Conservation (phyloP, 495 filamentous ascomycete species). For the Aspergillus olivimuriae region DNA sequence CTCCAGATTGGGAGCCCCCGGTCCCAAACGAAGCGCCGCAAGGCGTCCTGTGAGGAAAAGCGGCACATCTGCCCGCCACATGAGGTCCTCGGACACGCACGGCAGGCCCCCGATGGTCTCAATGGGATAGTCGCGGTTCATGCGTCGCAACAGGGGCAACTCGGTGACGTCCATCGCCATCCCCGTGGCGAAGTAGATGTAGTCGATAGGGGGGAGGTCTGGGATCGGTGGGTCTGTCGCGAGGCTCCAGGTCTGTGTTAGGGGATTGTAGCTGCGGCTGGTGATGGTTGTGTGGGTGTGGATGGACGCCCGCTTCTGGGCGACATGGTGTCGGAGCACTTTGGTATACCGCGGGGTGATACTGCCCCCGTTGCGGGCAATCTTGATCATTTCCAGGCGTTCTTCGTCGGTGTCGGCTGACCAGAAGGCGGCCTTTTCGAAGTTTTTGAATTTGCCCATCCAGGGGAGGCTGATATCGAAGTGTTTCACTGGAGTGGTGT, state of each 20-base stretch:
- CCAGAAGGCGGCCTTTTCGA: slow-evolving; percentile 57
- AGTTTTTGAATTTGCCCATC: slow-evolving; percentile 64
- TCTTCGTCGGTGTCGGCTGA: slow-evolving; percentile 53
- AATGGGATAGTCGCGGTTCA: slow-evolving; percentile 48
- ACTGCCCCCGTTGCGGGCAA: slow-evolving; percentile 55
- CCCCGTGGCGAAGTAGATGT: slow-evolving; percentile 61
- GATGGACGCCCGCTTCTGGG: slow-evolving; percentile 37
- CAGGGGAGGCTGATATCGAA: slow-evolving; percentile 58
- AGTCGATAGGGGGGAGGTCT: slow-evolving; percentile 49
- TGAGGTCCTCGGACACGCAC: slow-evolving; percentile 56
- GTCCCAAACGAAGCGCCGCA: slow-evolving; percentile 52
- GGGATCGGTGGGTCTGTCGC: slow-evolving; percentile 42
- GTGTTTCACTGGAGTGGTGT: slow-evolving; percentile 42
- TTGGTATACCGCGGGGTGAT: slow-evolving; percentile 54
- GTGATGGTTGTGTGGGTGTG: slow-evolving; percentile 43
- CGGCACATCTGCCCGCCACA: slow-evolving; percentile 55
- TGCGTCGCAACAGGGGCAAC: slow-evolving; percentile 43
- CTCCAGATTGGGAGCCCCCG: slow-evolving; percentile 55
- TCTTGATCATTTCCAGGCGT: slow-evolving; percentile 48
- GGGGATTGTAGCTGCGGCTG: slow-evolving; percentile 24
- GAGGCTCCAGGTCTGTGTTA: slow-evolving; percentile 43
- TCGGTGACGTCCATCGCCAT: slow-evolving; percentile 42
- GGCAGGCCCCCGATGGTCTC: slow-evolving; percentile 48
- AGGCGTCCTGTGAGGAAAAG: slow-evolving; percentile 56
- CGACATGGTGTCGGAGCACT: slow-evolving; percentile 44